A percentile compares a stretch with the other conserved stretches of the same genome.
These are phyloP conservation scores for Aspergillus melleus DNA, from an alignment of 2,329 filamentous ascomycete species.

Conservation along the genomic window DNA sequence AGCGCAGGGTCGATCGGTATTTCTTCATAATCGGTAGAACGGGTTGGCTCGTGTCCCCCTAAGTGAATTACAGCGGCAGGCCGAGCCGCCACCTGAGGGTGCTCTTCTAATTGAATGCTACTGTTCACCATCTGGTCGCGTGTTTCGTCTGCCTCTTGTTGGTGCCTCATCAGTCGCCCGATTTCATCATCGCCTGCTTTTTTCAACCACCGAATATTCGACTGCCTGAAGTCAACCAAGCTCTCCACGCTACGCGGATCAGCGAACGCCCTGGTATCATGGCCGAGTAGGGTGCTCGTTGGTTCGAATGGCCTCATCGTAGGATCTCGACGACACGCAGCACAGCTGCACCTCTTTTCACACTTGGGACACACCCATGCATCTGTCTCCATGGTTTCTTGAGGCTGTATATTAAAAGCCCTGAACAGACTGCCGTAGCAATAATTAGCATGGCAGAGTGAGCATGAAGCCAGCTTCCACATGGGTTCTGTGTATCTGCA, in stretches of 20 bases:
- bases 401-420: constrained; percentile 86
- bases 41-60: constrained; percentile 12
- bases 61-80: constrained; percentile 29
- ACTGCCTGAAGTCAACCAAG: constrained; percentile 84
- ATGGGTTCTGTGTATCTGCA: constrained; percentile 76
- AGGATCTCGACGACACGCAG: constrained; percentile 67
- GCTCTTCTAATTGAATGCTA: constrained; percentile 39
- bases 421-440: constrained; percentile 93
- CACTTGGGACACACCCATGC: constrained; percentile 91
- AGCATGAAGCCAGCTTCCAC: constrained; percentile 84
- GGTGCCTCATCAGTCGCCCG: constrained; percentile 48
- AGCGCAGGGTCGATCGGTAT: constrained; percentile 49
- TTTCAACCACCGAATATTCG: constrained; percentile 81
- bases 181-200: constrained; percentile 56
- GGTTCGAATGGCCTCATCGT: constrained; percentile 80
- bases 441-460: constrained; percentile 72
- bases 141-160: constrained; percentile 57
- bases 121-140: constrained; percentile 47
- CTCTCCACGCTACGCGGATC: constrained; percentile 89
- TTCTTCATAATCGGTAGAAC: constrained; percentile 20
- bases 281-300: constrained; percentile 81
- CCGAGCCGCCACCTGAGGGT: constrained; percentile 6
- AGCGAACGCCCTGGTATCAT: constrained; percentile 86
- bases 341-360: constrained; percentile 81
- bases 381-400: constrained; percentile 74